Percentiles rank a stretch among this genome's conserved stretches.
These are phyloP conservation scores for Lanmaoa pseudosensibilis DNA, from an alignment of 768 basidiomycete species.

Conservation along the genomic window DNA sequence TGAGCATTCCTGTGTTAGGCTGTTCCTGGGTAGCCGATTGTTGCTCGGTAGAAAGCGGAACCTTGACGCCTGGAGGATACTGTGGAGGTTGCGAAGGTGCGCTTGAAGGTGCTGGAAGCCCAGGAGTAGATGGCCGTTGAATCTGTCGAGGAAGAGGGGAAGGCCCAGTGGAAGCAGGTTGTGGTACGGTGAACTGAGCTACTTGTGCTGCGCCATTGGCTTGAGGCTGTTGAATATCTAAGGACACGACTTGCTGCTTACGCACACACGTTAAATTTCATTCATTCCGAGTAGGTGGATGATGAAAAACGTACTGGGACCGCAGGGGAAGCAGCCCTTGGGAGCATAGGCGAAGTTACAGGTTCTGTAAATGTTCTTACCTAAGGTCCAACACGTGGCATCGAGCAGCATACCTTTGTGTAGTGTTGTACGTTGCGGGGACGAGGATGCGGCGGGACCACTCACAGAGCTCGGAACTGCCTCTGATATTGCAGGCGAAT, in stretches of 20 bases:
- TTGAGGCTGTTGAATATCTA: conserved; percentile 41
- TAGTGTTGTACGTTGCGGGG: conserved; percentile 51
- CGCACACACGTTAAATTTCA: conserved; percentile 17
- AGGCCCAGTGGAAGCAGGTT: conserved; percentile 39
- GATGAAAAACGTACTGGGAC: conserved; percentile 39
- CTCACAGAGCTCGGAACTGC: conserved; percentile 47
- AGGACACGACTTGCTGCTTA: conserved; percentile 39
- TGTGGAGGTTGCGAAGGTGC: conserved; percentile 42
- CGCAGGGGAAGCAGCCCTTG: conserved; percentile 43
- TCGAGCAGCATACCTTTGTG: conserved; percentile 47
- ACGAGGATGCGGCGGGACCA: conserved; percentile 55
- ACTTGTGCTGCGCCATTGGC: conserved; percentile 34
- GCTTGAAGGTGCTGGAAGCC: conserved; percentile 9
- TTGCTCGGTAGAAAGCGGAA: conserved; percentile 45
- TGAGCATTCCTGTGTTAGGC: conserved; percentile 42
- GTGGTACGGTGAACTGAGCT: conserved; percentile 29
- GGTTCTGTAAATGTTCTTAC: conserved; percentile 39
- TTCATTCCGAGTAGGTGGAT: conserved; percentile 12
- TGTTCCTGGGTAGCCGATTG: conserved; percentile 32
- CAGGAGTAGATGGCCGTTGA: conserved; percentile 39
- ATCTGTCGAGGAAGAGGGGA: conserved; percentile 53
- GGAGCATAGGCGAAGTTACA: conserved; percentile 44
- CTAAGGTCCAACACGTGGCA: conserved; percentile 21
- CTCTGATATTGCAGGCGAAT: conserved; percentile 75
- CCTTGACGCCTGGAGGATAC: conserved; percentile 71